Percentiles rank a stretch among this genome's conserved stretches.
phyloP scores from a whole-genome alignment of 1,139 yeast genomes.

The Diutina neorugosa region DNA sequence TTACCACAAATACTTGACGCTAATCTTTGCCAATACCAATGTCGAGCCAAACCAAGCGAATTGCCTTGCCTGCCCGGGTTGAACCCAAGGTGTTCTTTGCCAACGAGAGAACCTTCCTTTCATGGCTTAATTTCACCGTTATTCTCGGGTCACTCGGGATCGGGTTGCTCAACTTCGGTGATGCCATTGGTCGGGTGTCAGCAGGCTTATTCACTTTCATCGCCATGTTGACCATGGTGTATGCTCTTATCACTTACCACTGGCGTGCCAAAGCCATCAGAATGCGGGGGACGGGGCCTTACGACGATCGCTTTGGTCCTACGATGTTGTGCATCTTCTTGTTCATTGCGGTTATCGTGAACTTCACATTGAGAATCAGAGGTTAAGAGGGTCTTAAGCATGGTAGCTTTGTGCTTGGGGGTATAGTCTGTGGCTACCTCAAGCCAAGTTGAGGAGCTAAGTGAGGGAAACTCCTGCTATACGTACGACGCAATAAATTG shows the following conservation, averaged over 20 bases:
- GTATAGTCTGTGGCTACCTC: background rate
- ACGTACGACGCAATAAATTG: background rate
- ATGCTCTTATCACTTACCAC: slow-evolving; percentile 90
- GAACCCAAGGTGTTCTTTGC: slow-evolving; percentile 99
- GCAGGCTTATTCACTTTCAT: slow-evolving; percentile 89
- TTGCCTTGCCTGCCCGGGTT: slow-evolving; percentile 93
- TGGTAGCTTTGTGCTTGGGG: background rate
- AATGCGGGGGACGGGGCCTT: slow-evolving; percentile 94
- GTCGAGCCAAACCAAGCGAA: slow-evolving; percentile 43
- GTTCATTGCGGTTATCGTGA: slow-evolving; percentile 83
- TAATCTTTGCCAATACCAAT: background rate
- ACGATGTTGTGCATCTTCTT: slow-evolving; percentile 95
- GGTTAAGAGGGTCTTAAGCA: slow-evolving; percentile 14
- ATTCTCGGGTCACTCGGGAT: slow-evolving; percentile 94
- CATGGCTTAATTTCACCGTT: slow-evolving; percentile 97
- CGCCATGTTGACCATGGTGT: slow-evolving; percentile 96
- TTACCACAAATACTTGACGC: background rate
- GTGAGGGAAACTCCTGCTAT: background rate
- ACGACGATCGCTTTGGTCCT: slow-evolving; percentile 97
- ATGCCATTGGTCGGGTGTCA: slow-evolving; percentile 78
- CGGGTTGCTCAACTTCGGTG: slow-evolving; percentile 93
- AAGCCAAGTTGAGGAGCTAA: background rate
- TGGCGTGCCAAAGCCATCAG: slow-evolving; percentile 99
- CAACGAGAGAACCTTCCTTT: slow-evolving; percentile 93
- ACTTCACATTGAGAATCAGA: slow-evolving; percentile 75